phyloP scores from a whole-genome alignment of 106 monocot genomes.

The Alisma plantagoaquatica region DNA sequence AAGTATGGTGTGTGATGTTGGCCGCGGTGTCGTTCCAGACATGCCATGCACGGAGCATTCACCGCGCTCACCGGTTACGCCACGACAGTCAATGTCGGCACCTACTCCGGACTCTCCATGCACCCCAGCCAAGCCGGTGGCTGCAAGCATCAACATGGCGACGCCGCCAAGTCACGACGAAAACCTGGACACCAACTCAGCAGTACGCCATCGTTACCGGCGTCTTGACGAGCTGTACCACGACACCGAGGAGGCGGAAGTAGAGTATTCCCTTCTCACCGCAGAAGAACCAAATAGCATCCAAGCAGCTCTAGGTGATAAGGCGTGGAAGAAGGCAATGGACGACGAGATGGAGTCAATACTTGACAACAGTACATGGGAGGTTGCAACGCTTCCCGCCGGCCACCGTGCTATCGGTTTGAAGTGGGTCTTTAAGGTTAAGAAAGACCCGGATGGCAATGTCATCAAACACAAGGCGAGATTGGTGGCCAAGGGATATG shows the following conservation, averaged over 20 bases:
- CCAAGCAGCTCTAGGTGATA: neutral
- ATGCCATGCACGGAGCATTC: no score
- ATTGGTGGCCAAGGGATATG: conserved; percentile 1
- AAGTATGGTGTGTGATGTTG: no score
- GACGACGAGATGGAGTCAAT: no score
- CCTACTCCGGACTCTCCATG: no score
- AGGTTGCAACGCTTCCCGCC: no score
- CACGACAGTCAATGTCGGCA: neutral
- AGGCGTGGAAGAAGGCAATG: no score
- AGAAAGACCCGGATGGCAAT: neutral
- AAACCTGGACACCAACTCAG: neutral
- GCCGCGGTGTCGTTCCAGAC: no score
- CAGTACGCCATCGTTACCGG: neutral
- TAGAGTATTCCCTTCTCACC: neutral
- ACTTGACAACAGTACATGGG: no score
- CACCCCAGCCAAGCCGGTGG: neutral
- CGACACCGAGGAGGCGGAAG: neutral
- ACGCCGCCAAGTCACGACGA: neutral
- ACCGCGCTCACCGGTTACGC: neutral
- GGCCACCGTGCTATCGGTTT: neutral
- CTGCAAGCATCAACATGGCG: neutral
- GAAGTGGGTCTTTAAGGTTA: conserved; percentile 2
- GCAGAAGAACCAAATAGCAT: neutral
- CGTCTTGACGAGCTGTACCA: neutral
- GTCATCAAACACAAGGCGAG: neutral